phyloP scores from a whole-genome alignment of 306 rosid genomes.

The Oemleria cerasiformis region DNA sequence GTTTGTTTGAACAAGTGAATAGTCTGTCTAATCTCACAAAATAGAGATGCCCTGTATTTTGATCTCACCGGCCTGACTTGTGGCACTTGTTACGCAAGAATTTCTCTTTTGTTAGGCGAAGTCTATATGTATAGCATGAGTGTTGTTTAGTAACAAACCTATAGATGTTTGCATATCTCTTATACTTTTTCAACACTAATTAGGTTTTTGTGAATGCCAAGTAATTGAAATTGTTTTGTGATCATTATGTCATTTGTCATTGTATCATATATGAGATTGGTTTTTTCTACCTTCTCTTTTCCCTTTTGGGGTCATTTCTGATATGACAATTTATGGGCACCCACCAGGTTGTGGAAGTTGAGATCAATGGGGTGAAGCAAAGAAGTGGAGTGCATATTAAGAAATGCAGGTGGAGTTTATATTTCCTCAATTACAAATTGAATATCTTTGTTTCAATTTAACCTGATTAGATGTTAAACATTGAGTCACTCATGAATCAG shows the following conservation, averaged over 20 bases:
- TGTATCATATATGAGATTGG: background rate
- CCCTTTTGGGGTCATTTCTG: constrained; percentile 18
- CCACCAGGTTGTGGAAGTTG: constrained; percentile 79
- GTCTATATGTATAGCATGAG: background rate
- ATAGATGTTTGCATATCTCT: background rate
- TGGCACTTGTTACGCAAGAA: no score
- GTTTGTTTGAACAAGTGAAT: no score
- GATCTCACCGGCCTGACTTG: no score
- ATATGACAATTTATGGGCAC: constrained; percentile 9
- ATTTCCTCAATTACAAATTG: constrained; percentile 12
- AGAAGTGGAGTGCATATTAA: constrained; percentile 88
- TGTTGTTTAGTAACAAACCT: background rate
- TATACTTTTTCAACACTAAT: background rate
- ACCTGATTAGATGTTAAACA: no score
- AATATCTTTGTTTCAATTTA: background rate
- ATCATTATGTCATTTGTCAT: no score
- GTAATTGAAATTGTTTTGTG: background rate
- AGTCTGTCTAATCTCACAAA: no score
- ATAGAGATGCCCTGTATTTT: no score
- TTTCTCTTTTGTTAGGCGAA: no score
- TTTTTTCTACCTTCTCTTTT: background rate
- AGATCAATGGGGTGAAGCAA: constrained; percentile 82
- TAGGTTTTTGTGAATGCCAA: background rate
- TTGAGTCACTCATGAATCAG: background rate
- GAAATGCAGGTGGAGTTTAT: constrained; percentile 73